Percentiles rank a stretch among this genome's conserved stretches.
These are phyloP conservation scores for Cladobotryum mycophilum DNA, from an alignment of 2,329 filamentous ascomycete species.

Conservation along the genomic window DNA sequence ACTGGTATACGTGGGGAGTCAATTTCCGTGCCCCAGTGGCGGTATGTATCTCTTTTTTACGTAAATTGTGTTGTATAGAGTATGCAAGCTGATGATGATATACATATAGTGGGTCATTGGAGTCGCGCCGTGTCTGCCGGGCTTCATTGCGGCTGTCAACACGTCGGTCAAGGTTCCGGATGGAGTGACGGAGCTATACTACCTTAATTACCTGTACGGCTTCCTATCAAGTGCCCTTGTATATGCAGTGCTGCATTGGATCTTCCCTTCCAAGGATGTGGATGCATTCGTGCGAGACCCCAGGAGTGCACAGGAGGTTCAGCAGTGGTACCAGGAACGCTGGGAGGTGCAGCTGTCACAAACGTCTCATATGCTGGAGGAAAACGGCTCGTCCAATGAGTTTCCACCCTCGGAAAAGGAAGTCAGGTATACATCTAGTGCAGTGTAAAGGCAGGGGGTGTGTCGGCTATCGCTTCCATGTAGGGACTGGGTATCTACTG, in stretches of 20 bases:
- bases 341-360: constrained; percentile 26
- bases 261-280: constrained; percentile 22
- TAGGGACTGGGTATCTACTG: too few relatives aligned
- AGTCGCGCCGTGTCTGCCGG: constrained; percentile 34
- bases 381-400: constrained; percentile 9
- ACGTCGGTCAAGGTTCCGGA: constrained; percentile 25
- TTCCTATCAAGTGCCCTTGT: constrained; percentile 29
- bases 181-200: constrained; percentile 33
- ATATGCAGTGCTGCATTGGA: constrained; percentile 25
- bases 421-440: neutral
- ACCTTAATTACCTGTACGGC: constrained; percentile 34
- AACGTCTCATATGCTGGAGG: constrained; percentile 7
- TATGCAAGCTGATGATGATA: neutral
- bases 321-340: constrained; percentile 21
- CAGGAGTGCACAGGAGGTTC: constrained; percentile 21
- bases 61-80: neutral
- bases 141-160: constrained; percentile 36
- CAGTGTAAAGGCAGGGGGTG: neutral
- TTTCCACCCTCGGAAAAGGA: constrained; percentile 1
- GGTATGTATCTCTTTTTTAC: constrained; percentile 21
- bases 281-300: constrained; percentile 24
- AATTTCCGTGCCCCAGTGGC: constrained; percentile 36
- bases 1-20: constrained; percentile 35
- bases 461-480: neutral
- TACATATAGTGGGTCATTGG: constrained; percentile 32